phyloP scores from a whole-genome alignment of 768 basidiomycete genomes.

The Neoboletus subvelutipes region DNA sequence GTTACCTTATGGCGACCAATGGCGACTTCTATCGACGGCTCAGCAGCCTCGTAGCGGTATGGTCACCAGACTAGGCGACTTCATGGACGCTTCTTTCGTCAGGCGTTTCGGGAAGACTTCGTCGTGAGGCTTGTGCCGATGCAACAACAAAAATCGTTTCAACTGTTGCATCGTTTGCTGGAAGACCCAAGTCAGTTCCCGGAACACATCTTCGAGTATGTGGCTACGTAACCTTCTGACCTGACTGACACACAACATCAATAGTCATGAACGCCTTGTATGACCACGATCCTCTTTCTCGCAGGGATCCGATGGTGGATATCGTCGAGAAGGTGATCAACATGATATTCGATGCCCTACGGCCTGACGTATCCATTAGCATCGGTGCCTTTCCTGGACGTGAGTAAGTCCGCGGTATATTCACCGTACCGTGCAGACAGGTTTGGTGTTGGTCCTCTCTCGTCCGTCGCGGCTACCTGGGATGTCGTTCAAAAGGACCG shows the following conservation, averaged over 20 bases:
- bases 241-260: constrained; percentile 13
- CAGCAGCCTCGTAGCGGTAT: no score
- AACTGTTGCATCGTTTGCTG: constrained; percentile 31
- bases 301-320: constrained; percentile 7
- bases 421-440: not conserved
- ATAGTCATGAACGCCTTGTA: constrained; percentile 12
- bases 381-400: constrained; percentile 13
- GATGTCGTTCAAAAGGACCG: constrained; percentile 10
- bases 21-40: no score
- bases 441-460: not conserved
- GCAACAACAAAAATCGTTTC: constrained; percentile 29
- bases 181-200: constrained; percentile 31
- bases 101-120: constrained; percentile 16
- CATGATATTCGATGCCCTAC: constrained; percentile 4
- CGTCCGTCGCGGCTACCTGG: constrained; percentile 16
- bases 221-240: not conserved
- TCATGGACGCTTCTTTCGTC: constrained; percentile 27
- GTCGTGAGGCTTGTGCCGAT: constrained; percentile 25
- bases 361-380: constrained; percentile 8
- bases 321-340: constrained; percentile 8
- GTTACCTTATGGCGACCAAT: constrained; percentile 29
- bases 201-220: constrained; percentile 34
- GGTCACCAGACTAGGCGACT: no score
- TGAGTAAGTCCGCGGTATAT: constrained; percentile 1
- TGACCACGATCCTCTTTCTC: constrained; percentile 16